Base-by-base conservation (phyloP, 2,329 filamentous ascomycete genomes). In the Alternaria consortialis region DNA sequence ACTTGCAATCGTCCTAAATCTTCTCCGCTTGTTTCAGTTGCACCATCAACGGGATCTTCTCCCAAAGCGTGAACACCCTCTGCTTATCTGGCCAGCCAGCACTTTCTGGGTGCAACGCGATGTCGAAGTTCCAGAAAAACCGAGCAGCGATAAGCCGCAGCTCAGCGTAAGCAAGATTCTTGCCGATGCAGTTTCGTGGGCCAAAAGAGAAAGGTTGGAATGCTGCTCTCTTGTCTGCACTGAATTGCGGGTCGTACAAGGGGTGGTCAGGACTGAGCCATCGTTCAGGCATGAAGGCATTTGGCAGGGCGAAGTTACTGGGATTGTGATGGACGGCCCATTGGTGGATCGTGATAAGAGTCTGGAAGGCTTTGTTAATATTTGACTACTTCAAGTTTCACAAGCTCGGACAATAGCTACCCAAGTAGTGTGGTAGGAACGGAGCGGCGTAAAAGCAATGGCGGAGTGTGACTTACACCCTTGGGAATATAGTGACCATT, bases 111-210 rank as follows among this genome's bases (percentile, higher is more conserved):
- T 32, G n/a, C 31, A 67, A 52, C 40, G 59, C 43, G 32, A 79
- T 56, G 61, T 81, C 78, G 48, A 81, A 82, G 11, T 74, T 70
- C 71, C 72, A 80, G 1, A 81, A 36, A 40, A 81, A 43, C 48
- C 79, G 78, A 2, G 78, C 71, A 12, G 80, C 43, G 7, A 81
- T 74, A 5, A 81, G 55, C 2, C 74, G 67, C 64, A 80, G 74
- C 62, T 81, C 79, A 9, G 72, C 70, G 43, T 74, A 75, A 0
- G 79, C 80, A 17, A 81, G 67, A 43, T 67, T 67, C 27, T 59
- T 55, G n/a, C 68, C 68, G 2, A 70, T 53, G 17, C 66, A 70
- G 7, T 61, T 63, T 2, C 64, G 52, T 7, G 64, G 64, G 2
- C 66, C 64, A 4, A 55, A 17, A 7, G 42, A 52, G 32, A 70